Evolutionary conservation across 2,329 filamentous ascomycete genomes (phyloP).

Genomic region (Ophiocordyceps robertsii): DNA sequence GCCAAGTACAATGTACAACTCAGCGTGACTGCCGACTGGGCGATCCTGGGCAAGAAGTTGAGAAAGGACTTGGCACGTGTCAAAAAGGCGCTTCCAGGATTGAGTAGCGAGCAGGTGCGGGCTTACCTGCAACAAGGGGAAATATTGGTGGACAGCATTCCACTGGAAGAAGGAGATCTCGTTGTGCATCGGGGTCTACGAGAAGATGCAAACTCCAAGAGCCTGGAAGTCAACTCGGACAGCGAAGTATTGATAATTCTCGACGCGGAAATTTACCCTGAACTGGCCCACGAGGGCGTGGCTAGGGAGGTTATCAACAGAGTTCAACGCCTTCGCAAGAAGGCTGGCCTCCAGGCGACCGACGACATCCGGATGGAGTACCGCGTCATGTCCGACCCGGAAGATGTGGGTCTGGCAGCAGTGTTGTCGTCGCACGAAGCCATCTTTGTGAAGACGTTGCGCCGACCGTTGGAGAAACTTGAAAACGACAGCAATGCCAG

Average conservation of each 20-base stretch:
- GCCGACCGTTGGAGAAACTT: constrained; percentile 54
- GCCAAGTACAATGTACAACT: constrained; percentile 87
- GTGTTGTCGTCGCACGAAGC: constrained; percentile 56
- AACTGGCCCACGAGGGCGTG: constrained; percentile 77
- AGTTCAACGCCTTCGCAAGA: constrained; percentile 86
- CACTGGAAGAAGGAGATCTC: constrained; percentile 69
- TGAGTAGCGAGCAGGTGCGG: constrained; percentile 73
- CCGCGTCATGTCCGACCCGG: constrained; percentile 63
- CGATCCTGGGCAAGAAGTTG: constrained; percentile 87
- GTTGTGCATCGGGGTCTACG: constrained; percentile 63
- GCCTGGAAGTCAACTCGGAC: constrained; percentile 78
- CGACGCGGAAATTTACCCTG: constrained; percentile 69
- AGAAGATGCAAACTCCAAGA: constrained; percentile 55
- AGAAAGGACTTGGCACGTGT: constrained; percentile 90
- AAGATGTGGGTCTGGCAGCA: constrained; percentile 56
- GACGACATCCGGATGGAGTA: constrained; percentile 97
- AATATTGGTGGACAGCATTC: constrained; percentile 76
- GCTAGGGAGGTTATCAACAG: constrained; percentile 88
- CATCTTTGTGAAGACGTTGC: constrained; percentile 63
- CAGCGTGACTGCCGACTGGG: constrained; percentile 83
- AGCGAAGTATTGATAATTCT: constrained; percentile 83
- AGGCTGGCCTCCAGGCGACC: constrained; percentile 77
- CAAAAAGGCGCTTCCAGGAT: constrained; percentile 71
- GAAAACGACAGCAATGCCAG: constrained; percentile 10
- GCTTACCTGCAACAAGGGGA: constrained; percentile 59